Conservation (phyloP, 108 stramenopile genomes). For the Fragilaria radians region DNA sequence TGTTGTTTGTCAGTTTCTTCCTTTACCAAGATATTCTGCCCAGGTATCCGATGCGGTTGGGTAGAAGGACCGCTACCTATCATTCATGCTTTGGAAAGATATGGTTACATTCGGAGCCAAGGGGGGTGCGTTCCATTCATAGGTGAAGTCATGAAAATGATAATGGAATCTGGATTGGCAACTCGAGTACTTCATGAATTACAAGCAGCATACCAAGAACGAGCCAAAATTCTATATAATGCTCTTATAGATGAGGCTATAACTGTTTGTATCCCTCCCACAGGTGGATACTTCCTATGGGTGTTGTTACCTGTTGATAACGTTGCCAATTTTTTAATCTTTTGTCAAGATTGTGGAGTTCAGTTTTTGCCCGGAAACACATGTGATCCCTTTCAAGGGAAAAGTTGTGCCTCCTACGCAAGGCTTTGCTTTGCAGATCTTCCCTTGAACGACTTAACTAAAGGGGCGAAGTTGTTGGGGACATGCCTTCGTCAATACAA, state of each 20-base stretch:
- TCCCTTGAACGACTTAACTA: constrained; percentile 22
- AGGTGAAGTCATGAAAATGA: constrained; percentile 40
- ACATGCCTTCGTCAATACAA: constrained; percentile 4
- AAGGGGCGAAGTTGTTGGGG: constrained; percentile 27
- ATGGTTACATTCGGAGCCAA: constrained; percentile 53
- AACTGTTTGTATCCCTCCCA: constrained; percentile 11
- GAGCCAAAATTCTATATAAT: constrained; percentile 25
- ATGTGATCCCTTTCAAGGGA: constrained; percentile 35
- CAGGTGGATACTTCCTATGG: constrained; percentile 69
- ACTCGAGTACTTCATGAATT: constrained; percentile 41
- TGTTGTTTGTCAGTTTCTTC: constrained; percentile 64
- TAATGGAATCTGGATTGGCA: constrained; percentile 27
- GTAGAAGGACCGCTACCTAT: constrained; percentile 49
- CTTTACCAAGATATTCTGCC: constrained; percentile 72
- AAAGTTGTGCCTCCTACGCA: constrained; percentile 26
- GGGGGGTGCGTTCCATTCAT: constrained; percentile 59
- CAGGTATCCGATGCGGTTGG: constrained; percentile 64
- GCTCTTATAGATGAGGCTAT: constrained; percentile 31
- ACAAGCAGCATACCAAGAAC: constrained; percentile 27
- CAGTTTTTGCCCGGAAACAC: constrained; percentile 39
- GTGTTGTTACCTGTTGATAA: constrained; percentile 39
- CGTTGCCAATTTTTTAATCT: constrained; percentile 30
- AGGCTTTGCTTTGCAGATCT: constrained; percentile 67
- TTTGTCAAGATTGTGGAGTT: constrained; percentile 16
- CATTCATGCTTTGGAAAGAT: constrained; percentile 23